phyloP scores from a whole-genome alignment of 805 yeast species.

The Metschnikowia anglica region DNA sequence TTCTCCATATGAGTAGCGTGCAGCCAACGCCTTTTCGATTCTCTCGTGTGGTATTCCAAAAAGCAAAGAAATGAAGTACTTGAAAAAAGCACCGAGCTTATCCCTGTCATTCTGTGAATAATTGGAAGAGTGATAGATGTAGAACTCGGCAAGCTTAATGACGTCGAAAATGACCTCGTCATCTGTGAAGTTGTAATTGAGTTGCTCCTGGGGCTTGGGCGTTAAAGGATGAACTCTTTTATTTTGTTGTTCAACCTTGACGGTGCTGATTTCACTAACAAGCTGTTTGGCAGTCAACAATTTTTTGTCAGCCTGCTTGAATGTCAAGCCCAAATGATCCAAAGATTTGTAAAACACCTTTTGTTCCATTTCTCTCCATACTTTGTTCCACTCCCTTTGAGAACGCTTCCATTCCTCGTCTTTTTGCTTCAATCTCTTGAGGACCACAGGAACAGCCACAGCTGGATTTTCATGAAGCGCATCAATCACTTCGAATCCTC shows the following conservation, averaged over 20 bases:
- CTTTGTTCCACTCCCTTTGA: conserved; percentile 97
- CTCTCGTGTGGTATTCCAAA: conserved; percentile 57
- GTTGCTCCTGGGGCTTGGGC: conserved; percentile 77
- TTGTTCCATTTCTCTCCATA: conserved; percentile 98
- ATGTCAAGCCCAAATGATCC: conserved; percentile 93
- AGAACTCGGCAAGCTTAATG: conserved; percentile 61
- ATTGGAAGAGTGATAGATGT: conserved; percentile 64
- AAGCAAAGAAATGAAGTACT: conserved; percentile 67
- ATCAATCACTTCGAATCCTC: conserved; percentile 94
- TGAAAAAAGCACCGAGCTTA: conserved; percentile 66
- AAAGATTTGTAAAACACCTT: conserved; percentile 89
- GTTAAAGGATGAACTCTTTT: conserved; percentile 83
- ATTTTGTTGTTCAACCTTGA: conserved; percentile 86
- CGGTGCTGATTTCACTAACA: conserved; percentile 87
- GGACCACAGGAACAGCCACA: conserved; percentile 88
- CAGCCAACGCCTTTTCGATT: conserved; percentile 42
- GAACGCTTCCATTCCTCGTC: conserved; percentile 99
- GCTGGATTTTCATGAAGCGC: conserved; percentile 95
- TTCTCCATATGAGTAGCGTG: conserved; percentile 22
- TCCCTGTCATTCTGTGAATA: conserved; percentile 83
- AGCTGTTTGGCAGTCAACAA: conserved; percentile 84
- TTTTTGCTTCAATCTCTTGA: conserved; percentile 91
- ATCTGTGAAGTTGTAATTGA: conserved; percentile 65
- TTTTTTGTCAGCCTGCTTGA: conserved; percentile 95
- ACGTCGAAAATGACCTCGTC: conserved; percentile 71